These are phyloP conservation scores for Phoenix dactylifera DNA, from an alignment of 176 grass and related monocot genomes.

Conservation along the genomic window DNA sequence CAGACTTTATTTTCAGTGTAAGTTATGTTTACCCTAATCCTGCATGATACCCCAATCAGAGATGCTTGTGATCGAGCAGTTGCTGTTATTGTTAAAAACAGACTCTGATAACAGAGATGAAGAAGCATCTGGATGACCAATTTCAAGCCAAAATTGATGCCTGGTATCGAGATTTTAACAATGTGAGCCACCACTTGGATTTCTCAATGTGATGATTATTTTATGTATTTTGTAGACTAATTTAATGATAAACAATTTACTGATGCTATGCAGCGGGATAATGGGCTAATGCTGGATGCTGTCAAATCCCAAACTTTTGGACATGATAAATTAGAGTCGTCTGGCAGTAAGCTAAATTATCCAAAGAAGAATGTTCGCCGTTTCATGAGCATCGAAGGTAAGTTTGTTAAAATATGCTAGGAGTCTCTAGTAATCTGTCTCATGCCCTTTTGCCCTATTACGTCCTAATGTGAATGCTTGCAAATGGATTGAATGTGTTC, in stretches of 20 bases:
- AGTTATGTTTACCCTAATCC: background rate
- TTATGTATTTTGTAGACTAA: background rate
- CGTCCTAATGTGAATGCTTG: too few relatives aligned
- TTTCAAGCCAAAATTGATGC: slow-evolving; percentile 36
- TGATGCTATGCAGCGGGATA: background rate
- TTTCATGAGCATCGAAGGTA: slow-evolving; percentile 64
- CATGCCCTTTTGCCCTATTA: too few relatives aligned
- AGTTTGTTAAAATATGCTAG: too few relatives aligned
- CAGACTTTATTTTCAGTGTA: slow-evolving; percentile 59
- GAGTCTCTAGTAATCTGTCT: too few relatives aligned
- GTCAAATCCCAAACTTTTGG: background rate
- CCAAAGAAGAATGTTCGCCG: slow-evolving; percentile 25
- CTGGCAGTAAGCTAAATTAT: slow-evolving; percentile 12
- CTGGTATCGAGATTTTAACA: slow-evolving; percentile 20
- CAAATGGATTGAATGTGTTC: background rate
- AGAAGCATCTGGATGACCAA: slow-evolving; percentile 42
- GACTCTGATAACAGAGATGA: slow-evolving; percentile 44
- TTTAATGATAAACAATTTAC: background rate
- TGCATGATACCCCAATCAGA: too few relatives aligned
- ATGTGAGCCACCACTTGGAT: slow-evolving; percentile 17
- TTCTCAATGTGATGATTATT: background rate
- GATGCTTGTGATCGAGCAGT: too few relatives aligned
- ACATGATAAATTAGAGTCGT: slow-evolving; percentile 30
- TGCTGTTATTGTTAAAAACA: slow-evolving; percentile 10
- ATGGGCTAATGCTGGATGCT: background rate